Evolutionary conservation across 176 grass and related monocot species (phyloP).

Genomic region (Aegilops sharonensis): DNA sequence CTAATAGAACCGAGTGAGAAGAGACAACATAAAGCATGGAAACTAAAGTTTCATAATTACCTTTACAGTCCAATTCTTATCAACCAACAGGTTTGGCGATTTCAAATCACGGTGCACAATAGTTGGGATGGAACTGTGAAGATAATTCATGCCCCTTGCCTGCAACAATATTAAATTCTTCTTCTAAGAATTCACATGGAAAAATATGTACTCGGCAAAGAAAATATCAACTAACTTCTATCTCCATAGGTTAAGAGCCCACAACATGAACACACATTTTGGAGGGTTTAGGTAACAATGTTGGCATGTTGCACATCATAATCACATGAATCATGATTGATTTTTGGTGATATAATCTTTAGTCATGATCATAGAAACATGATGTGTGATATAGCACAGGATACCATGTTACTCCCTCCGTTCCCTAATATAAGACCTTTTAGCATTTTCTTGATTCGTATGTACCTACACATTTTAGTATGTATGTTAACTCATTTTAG

Average conservation of each 20-base stretch:
- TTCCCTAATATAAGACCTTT: too few relatives aligned
- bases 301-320: neutral
- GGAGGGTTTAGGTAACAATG: neutral
- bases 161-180: constrained; percentile 18
- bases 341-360: neutral
- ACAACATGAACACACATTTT: neutral
- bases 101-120: constrained; percentile 91
- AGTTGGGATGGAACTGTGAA: constrained; percentile 68
- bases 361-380: neutral
- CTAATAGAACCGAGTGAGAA: constrained; percentile 35
- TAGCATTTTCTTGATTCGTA: too few relatives aligned
- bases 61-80: constrained; percentile 97
- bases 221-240: neutral
- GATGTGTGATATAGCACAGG: neutral
- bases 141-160: constrained; percentile 96
- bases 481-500: too few relatives aligned
- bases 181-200: neutral
- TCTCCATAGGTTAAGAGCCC: neutral
- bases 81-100: constrained; percentile 88
- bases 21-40: neutral
- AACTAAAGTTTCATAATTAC: constrained; percentile 25
- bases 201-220: neutral
- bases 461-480: too few relatives aligned
- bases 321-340: neutral
- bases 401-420: neutral